Conservation (phyloP, 2,329 filamentous ascomycete species). For the Aureobasidium namibiae region DNA sequence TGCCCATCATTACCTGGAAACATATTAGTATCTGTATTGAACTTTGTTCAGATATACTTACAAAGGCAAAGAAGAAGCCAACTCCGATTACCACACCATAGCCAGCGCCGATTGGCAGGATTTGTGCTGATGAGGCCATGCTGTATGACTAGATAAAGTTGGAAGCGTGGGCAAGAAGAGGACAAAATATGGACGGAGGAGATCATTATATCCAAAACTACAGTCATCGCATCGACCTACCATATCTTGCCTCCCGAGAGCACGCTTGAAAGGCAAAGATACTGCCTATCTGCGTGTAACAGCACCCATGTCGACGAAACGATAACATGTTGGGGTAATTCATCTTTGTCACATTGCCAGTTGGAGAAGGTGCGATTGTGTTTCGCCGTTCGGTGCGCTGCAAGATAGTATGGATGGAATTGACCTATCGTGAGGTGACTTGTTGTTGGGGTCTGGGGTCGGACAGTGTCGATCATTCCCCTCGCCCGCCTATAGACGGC, state of each 20-base stretch:
- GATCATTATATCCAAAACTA: not conserved
- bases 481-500: not conserved
- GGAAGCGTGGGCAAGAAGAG: not conserved
- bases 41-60: conserved; percentile 17
- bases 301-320: not conserved
- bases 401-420: no score
- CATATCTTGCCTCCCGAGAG: not conserved
- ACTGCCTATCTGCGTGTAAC: not conserved
- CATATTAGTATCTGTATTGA: not conserved
- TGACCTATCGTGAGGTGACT: no score
- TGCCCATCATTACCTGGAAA: conserved; percentile 10
- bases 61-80: conserved; percentile 58
- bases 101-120: conserved; percentile 37
- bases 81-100: conserved; percentile 70
- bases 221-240: not conserved
- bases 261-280: not conserved
- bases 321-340: not conserved
- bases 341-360: not conserved
- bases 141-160: not conserved
- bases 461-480: not conserved
- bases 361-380: conserved; percentile 3
- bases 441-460: conserved; percentile 3
- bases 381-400: no score
- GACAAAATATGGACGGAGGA: not conserved
- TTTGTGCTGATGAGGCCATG: conserved; percentile 12